Evolutionary conservation across 2,329 filamentous ascomycete genomes (phyloP).

Genomic region (Furcasterigmium furcatum): DNA sequence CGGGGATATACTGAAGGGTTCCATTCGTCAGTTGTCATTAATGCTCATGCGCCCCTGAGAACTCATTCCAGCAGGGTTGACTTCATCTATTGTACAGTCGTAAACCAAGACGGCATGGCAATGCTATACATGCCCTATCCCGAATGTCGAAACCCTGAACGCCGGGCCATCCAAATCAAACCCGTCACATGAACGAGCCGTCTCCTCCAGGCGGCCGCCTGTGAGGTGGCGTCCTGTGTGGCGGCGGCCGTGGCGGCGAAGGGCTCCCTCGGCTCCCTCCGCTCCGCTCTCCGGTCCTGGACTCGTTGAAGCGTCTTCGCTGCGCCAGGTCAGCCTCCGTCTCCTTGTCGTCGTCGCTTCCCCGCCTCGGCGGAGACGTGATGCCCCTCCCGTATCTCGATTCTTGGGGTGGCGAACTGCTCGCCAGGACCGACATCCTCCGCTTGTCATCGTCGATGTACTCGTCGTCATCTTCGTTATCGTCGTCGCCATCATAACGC

Average conservation of each 20-base stretch:
- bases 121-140: no score
- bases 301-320: neutral
- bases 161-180: no score
- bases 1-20: no score
- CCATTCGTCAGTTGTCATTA: no score
- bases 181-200: neutral
- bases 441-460: slow-evolving; percentile 21
- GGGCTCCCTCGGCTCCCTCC: slow-evolving; percentile 1
- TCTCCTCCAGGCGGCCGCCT: neutral
- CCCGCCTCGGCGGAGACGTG: slow-evolving; percentile 26
- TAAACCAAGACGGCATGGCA: no score
- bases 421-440: neutral
- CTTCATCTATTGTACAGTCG: no score
- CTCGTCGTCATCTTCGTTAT: slow-evolving; percentile 25
- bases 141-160: no score
- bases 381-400: slow-evolving; percentile 38
- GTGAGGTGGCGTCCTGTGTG: slow-evolving; percentile 1
- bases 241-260: neutral
- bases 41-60: no score
- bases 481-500: slow-evolving; percentile 29
- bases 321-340: slow-evolving; percentile 11
- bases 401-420: slow-evolving; percentile 11
- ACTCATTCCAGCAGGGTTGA: no score
- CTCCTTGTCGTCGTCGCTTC: slow-evolving; percentile 19
- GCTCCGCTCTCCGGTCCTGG: neutral